A percentile compares a stretch with the other conserved stretches of the same genome.
Conservation (phyloP, 2,329 filamentous ascomycete genomes). For the Aureobasidium sp. region DNA sequence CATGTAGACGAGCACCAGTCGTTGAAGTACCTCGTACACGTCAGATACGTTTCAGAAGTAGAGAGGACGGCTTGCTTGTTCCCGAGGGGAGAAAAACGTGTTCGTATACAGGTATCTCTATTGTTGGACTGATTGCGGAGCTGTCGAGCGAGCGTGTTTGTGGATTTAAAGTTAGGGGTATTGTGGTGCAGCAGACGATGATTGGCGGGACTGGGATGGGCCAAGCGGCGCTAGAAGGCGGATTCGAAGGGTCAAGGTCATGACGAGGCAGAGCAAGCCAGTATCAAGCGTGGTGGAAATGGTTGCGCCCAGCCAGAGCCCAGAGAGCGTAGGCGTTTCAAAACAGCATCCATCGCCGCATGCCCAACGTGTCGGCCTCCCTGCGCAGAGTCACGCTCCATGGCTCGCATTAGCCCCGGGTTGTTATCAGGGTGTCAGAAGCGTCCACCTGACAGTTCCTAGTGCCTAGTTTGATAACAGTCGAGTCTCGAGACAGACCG, state of each 20-base stretch:
- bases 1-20: neutral
- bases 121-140: neutral
- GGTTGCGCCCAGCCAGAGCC: neutral
- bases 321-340: conserved; percentile 2
- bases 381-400: conserved; percentile 2
- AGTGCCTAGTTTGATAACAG: conserved; percentile 4
- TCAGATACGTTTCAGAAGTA: neutral
- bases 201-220: neutral
- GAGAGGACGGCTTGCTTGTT: neutral
- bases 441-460: conserved; percentile 7
- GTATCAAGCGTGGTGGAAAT: neutral
- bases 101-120: neutral
- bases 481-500: conserved; percentile 12
- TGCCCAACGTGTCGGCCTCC: neutral
- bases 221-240: neutral
- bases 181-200: neutral
- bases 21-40: neutral
- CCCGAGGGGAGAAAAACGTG: neutral
- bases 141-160: neutral
- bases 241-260: neutral
- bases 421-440: conserved; percentile 12
- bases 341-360: conserved; percentile 4
- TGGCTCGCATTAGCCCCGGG: neutral
- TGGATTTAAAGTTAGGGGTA: neutral
- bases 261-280: neutral